These are phyloP conservation scores for Quercus ilex DNA, from an alignment of 306 rosid genomes.

Conservation along the genomic window DNA sequence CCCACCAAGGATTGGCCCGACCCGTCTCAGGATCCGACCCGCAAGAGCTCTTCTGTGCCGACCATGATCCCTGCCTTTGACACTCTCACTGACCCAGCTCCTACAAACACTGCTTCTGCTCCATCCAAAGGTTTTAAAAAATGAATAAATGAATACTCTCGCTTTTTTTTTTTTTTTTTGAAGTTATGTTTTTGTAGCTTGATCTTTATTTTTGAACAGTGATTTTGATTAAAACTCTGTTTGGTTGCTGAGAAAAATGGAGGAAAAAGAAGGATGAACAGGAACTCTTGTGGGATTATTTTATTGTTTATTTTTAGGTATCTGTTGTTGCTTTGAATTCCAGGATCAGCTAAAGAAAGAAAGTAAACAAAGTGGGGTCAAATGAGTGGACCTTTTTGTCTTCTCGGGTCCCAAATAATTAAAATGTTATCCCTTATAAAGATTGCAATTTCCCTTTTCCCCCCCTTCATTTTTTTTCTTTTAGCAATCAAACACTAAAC, in stretches of 20 bases:
- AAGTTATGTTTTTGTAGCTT: background rate
- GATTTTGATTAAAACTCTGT: background rate
- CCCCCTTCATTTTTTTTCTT: background rate
- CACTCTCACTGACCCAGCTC: slow-evolving; percentile 45
- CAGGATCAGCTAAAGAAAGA: background rate
- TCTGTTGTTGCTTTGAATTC: background rate
- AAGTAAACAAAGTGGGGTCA: slow-evolving; percentile 14
- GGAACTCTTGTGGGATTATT: background rate
- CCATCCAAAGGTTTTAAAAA: slow-evolving; percentile 53
- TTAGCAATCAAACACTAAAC: background rate
- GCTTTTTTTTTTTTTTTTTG: background rate
- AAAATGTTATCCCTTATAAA: background rate
- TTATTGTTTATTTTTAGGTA: background rate
- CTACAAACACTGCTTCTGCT: slow-evolving; percentile 40
- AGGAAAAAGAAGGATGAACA: background rate
- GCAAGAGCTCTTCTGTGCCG: slow-evolving; percentile 31
- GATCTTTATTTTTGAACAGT: background rate
- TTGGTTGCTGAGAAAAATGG: background rate
- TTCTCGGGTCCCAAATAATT: slow-evolving; percentile 12
- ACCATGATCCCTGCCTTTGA: slow-evolving; percentile 48
- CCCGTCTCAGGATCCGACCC: slow-evolving; percentile 38
- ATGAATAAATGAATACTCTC: too few relatives aligned
- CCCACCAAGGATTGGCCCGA: slow-evolving; percentile 19
- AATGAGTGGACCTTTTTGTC: slow-evolving; percentile 23
- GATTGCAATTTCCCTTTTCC: slow-evolving; percentile 5